Percentiles rank a stretch among this genome's conserved stretches.
Evolutionary conservation across 257 asterid species (phyloP).

Genomic region (Fraxinus anomala): DNA sequence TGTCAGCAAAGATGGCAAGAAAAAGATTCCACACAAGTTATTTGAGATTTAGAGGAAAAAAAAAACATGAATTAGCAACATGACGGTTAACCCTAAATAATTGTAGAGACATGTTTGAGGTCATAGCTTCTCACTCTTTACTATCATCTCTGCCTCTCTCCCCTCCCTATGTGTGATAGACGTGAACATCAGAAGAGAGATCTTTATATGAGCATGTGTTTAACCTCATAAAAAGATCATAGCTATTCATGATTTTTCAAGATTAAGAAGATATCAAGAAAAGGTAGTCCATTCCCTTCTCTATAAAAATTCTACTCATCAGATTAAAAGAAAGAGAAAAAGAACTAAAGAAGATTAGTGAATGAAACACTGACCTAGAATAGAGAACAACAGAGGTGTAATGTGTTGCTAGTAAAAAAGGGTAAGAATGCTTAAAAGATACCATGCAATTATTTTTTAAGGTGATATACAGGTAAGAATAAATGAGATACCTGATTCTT

Average conservation of each 20-base stretch:
- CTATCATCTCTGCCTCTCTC: background rate
- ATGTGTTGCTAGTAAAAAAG: background rate
- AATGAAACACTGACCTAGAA: background rate
- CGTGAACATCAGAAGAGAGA: background rate
- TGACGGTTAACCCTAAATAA: background rate
- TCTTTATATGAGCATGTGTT: background rate
- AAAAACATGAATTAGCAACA: background rate
- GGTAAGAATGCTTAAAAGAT: background rate
- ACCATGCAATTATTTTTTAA: background rate
- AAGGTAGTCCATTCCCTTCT: background rate
- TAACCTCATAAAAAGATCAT: background rate
- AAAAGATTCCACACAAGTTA: background rate
- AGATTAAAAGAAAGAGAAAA: background rate
- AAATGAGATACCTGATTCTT: slow-evolving; percentile 42
- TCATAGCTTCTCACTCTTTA: background rate
- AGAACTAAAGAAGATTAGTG: background rate
- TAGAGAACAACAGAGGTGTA: background rate
- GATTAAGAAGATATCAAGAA: background rate
- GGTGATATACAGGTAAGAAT: background rate
- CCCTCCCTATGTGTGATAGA: background rate
- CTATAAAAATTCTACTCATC: background rate
- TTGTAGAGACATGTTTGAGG: background rate
- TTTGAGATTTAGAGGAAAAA: background rate
- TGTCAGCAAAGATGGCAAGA: background rate
- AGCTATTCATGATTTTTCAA: background rate